Base-by-base conservation (phyloP, 371 early-diverging fungal species). In the Mucor indicus region DNA sequence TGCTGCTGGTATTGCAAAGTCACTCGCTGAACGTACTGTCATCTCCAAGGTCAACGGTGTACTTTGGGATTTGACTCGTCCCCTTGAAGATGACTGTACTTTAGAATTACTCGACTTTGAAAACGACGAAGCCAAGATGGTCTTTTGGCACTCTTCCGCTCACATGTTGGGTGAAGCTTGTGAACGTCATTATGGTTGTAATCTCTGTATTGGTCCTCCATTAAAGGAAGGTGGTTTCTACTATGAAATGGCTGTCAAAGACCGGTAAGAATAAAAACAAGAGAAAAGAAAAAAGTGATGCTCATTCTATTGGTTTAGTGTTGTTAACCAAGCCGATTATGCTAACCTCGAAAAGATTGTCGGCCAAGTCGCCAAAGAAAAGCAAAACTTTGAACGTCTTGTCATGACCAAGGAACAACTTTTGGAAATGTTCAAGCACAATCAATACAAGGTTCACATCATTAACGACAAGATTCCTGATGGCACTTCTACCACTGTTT, bases 121-220 rank as follows among this genome's bases (percentile, higher is more conserved):
- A 33, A 68, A 90, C 43, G 84, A 87, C 20, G 98, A 98, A 53
- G 98, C 92, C 67, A 89, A 92, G 71, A 79, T 81, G 63, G 99
- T 99, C 12, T 99, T 97, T 72, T 99, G 99, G 99, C 99, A 99
- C 70, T 97, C 98, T n/a, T 93, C 95, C 60, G 99, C 99, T 2
- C 99, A 99, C 75, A 87, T 99, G 64, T 76, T 99, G 41, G 99
- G 99, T 49, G 97, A 98, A 67, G 98, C 99, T 22, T 93, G 95
- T 62, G 96, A 95, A 72, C 84, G 85, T 60, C 94, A 96, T 78
- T 97, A 90, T 63, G 96, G 93, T 45, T 92, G 94, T 75, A 90
- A 95, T 57, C 85, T 99, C 48, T 98, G 98, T 72, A 87, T 96
- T 53, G 99, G 99, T 32, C 99, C 99, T 39, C 99, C 99, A 40